Conservation (phyloP, 1,284 basidiomycete genomes). For the Polyporus tsugae region DNA sequence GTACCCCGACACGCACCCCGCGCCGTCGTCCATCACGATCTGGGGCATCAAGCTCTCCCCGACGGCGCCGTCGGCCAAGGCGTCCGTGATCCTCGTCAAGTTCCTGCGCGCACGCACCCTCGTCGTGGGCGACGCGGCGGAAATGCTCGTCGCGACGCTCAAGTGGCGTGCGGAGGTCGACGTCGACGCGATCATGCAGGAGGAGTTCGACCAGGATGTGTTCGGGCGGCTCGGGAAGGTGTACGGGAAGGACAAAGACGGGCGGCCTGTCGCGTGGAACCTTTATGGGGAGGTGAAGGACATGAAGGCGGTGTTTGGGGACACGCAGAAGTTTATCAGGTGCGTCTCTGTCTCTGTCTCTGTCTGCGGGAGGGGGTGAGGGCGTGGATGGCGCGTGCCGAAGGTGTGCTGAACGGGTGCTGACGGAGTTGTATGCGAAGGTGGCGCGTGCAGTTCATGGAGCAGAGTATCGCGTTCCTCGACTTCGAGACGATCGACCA, state of each 20-base stretch:
- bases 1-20: slow-evolving; percentile 58
- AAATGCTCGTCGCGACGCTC: slow-evolving; percentile 74
- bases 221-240: slow-evolving; percentile 73
- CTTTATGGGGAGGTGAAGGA: slow-evolving; percentile 75
- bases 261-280: slow-evolving; percentile 75
- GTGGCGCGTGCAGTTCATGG: slow-evolving; percentile 82
- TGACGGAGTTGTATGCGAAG: slow-evolving; percentile 44
- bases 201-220: slow-evolving; percentile 69
- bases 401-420: background rate
- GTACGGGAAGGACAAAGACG: slow-evolving; percentile 71
- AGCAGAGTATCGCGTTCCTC: slow-evolving; percentile 65
- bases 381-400: background rate
- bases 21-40: slow-evolving; percentile 51
- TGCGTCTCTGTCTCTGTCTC: slow-evolving; percentile 39
- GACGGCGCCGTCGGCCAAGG: slow-evolving; percentile 61
- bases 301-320: slow-evolving; percentile 71
- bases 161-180: slow-evolving; percentile 79
- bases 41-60: slow-evolving; percentile 71
- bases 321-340: slow-evolving; percentile 77
- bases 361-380: background rate
- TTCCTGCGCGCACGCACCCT: slow-evolving; percentile 72
- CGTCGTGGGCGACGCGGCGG: slow-evolving; percentile 58
- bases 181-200: slow-evolving; percentile 64
- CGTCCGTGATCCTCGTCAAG: slow-evolving; percentile 80
- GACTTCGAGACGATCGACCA: slow-evolving; percentile 80